A percentile compares a stretch with the other conserved stretches of the same genome.
These are phyloP conservation scores for Saturnispora sekii DNA, from an alignment of 805 yeast genomes.

Conservation along the genomic window DNA sequence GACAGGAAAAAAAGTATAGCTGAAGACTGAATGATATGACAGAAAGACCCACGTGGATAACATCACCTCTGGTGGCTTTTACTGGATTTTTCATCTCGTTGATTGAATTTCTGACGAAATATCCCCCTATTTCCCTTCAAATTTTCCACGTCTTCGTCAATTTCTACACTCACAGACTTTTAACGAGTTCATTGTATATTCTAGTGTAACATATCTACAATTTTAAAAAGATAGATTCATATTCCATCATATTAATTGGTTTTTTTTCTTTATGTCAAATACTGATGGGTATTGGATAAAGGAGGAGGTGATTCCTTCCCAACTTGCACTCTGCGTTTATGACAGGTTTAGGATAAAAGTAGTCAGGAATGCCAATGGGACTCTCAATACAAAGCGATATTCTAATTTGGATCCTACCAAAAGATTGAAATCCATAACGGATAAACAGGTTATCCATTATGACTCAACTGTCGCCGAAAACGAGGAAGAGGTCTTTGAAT, in stretches of 20 bases:
- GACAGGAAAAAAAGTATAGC: conserved; percentile 20
- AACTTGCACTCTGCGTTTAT: conserved; percentile 15
- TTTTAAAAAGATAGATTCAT: no score
- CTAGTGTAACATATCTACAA: no score
- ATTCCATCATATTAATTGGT: no score
- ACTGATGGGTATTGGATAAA: conserved; percentile 10
- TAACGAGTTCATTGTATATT: no score
- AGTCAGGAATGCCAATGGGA: conserved; percentile 1
- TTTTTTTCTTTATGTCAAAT: not conserved
- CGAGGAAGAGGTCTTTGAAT: not conserved
- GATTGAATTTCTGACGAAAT: no score
- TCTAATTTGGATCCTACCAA: not conserved
- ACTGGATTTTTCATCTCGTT: no score
- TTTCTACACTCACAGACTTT: no score
- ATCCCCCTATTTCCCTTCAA: no score
- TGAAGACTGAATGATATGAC: conserved; percentile 9
- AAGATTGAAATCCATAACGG: not conserved
- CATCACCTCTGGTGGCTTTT: no score
- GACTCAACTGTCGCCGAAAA: not conserved
- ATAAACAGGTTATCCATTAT: not conserved
- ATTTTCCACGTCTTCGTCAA: no score
- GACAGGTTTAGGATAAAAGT: conserved; percentile 17
- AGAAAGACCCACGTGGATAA: conserved; percentile 8
- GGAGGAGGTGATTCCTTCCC: conserved; percentile 21
- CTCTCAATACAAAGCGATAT: conserved; percentile 13